Evolutionary conservation across 2,329 filamentous ascomycete species (phyloP).

Genomic region (Sporothrix euskadiensis): DNA sequence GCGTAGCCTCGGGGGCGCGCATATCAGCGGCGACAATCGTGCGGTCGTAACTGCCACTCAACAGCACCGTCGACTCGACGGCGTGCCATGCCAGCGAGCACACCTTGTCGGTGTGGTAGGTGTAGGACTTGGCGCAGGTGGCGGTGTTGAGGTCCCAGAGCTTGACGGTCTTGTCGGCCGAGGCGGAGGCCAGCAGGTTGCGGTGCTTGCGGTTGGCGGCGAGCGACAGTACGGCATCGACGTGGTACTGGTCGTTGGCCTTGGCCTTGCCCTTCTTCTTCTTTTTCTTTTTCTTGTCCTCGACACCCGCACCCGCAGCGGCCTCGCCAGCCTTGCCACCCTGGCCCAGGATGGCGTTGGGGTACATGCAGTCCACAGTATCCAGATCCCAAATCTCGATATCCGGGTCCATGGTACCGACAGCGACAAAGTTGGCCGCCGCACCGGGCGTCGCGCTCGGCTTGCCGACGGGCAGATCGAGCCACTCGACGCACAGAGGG

Average conservation of each 20-base stretch:
- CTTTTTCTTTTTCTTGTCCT: conserved; percentile 65
- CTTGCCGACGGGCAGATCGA: conserved; percentile 86
- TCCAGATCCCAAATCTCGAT: conserved; percentile 99
- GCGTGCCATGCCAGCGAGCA: conserved; percentile 95
- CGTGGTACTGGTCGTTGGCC: conserved; percentile 89
- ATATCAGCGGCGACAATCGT: conserved; percentile 95
- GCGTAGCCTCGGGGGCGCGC: conserved; percentile 82
- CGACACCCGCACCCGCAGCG: background rate
- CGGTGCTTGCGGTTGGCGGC: conserved; percentile 91
- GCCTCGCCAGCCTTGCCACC: conserved; percentile 45
- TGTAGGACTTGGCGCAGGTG: conserved; percentile 92
- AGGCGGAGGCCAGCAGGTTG: conserved; percentile 91
- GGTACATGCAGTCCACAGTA: conserved; percentile 95
- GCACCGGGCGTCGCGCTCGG: conserved; percentile 60
- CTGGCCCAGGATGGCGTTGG: conserved; percentile 90
- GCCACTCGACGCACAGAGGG: conserved; percentile 92
- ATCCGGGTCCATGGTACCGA: conserved; percentile 96
- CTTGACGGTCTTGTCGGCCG: conserved; percentile 95
- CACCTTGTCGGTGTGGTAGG: conserved; percentile 95
- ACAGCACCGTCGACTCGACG: conserved; percentile 78
- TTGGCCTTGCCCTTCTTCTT: conserved; percentile 90
- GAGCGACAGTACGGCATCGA: conserved; percentile 88
- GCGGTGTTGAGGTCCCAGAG: conserved; percentile 94
- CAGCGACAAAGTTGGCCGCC: conserved; percentile 85
- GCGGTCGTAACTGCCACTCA: conserved; percentile 93